phyloP scores from a whole-genome alignment of 345 rosid genomes.

The Rubroshorea leprosula region DNA sequence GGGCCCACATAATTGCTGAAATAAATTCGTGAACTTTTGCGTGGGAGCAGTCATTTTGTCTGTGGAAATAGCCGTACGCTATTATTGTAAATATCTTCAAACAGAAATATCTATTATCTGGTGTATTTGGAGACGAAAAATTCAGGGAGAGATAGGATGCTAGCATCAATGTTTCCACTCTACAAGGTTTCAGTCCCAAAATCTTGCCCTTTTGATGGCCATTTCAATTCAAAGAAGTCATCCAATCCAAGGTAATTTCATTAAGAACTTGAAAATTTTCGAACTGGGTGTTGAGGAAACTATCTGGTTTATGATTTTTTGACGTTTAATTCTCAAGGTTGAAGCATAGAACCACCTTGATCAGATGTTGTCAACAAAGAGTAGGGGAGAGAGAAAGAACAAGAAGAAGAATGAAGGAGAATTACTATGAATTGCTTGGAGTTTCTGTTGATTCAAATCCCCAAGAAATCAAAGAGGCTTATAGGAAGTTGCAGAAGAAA shows the following conservation, averaged over 20 bases:
- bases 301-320: background rate
- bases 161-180: slow-evolving; percentile 7
- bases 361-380: slow-evolving; percentile 27
- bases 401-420: slow-evolving; percentile 16
- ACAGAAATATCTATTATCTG: background rate
- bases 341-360: slow-evolving; percentile 19
- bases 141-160: background rate
- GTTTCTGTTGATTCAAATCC: slow-evolving; percentile 37
- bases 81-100: background rate
- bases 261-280: background rate
- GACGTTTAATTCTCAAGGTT: slow-evolving; percentile 11
- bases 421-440: slow-evolving; percentile 53
- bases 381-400: slow-evolving; percentile 15
- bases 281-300: background rate
- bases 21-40: too few species aligned
- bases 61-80: too few species aligned
- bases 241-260: slow-evolving; percentile 23
- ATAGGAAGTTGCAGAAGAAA: slow-evolving; percentile 60
- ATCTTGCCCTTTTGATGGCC: slow-evolving; percentile 6
- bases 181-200: slow-evolving; percentile 18
- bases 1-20: too few species aligned
- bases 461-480: slow-evolving; percentile 45
- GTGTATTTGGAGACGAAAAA: background rate
- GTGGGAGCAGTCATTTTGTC: too few species aligned
- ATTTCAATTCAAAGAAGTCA: slow-evolving; percentile 11